Conservation (phyloP, 805 yeast species). For the Kuraishia piskuri region DNA sequence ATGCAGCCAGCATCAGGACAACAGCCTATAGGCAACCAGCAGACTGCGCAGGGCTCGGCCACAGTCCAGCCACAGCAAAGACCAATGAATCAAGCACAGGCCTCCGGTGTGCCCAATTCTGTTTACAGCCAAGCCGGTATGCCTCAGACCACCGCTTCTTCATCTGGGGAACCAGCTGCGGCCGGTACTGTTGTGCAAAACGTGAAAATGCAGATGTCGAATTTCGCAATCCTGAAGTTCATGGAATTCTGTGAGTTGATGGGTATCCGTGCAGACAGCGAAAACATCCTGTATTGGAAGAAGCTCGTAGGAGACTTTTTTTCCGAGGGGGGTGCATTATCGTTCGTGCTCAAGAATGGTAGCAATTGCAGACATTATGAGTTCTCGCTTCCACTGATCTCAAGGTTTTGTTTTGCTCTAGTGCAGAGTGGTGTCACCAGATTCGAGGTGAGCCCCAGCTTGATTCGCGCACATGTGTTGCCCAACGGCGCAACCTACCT, state of each 20-base stretch:
- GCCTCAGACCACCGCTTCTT: background rate
- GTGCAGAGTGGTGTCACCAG: conserved; percentile 42
- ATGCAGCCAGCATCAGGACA: background rate
- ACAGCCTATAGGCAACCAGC: background rate
- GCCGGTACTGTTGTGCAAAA: background rate
- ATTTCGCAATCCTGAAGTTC: conserved; percentile 11
- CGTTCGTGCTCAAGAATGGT: conserved; percentile 36
- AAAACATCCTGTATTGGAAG: conserved; percentile 41
- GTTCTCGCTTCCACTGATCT: conserved; percentile 55
- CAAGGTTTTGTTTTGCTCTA: conserved; percentile 47
- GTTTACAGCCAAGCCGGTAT: background rate
- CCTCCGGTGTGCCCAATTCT: background rate
- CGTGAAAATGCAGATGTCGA: conserved; percentile 10
- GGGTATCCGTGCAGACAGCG: conserved; percentile 27
- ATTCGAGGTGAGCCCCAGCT: conserved; percentile 41
- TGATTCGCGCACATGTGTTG: conserved; percentile 41
- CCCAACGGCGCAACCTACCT: conserved; percentile 45
- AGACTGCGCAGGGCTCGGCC: background rate
- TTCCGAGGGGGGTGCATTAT: conserved; percentile 38
- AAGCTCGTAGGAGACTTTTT: conserved; percentile 41
- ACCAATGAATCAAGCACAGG: background rate
- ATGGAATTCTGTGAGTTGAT: conserved; percentile 9
- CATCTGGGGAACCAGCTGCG: conserved; percentile 1
- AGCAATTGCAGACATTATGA: conserved; percentile 43
- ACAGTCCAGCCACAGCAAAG: background rate